Conservation (phyloP, 495 filamentous ascomycete species). For the Alectoria sarmentosa region DNA sequence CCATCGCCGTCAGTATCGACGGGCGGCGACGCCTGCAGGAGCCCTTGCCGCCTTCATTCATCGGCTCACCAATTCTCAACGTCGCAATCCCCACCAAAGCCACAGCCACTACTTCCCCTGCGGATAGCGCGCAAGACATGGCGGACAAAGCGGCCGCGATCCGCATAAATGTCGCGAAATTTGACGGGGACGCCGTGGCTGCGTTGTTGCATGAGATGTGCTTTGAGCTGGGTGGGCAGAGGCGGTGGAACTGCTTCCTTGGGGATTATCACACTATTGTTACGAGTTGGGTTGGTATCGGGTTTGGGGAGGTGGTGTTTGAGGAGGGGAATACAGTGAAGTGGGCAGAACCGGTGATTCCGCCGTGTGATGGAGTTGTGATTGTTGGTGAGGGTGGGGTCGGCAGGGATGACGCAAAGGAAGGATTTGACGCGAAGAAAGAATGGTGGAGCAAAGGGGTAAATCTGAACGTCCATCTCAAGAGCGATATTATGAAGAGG, state of each 20-base stretch:
- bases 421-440: not conserved
- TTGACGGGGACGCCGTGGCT: not conserved
- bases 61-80: slow-evolving; percentile 5
- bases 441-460: slow-evolving; percentile 2
- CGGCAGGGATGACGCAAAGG: not conserved
- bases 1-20: not conserved
- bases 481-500: slow-evolving; percentile 2
- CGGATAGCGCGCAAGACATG: not conserved
- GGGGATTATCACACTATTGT: not conserved
- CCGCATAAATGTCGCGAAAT: not conserved
- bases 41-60: slow-evolving; percentile 5
- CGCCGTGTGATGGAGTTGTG: slow-evolving; percentile 1
- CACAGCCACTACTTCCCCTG: not conserved
- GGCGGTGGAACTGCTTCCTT: not conserved
- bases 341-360: not conserved
- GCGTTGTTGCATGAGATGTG: slow-evolving; percentile 4
- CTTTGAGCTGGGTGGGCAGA: slow-evolving; percentile 1
- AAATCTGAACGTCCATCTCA: not conserved
- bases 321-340: not conserved
- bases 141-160: not conserved
- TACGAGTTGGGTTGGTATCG: not conserved
- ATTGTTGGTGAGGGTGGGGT: not conserved
- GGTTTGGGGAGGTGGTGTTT: not conserved
- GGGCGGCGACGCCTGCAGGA: not conserved
- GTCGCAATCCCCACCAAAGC: not conserved